Conservation (phyloP, 305 asterid species). For the Salvia sclarea region DNA sequence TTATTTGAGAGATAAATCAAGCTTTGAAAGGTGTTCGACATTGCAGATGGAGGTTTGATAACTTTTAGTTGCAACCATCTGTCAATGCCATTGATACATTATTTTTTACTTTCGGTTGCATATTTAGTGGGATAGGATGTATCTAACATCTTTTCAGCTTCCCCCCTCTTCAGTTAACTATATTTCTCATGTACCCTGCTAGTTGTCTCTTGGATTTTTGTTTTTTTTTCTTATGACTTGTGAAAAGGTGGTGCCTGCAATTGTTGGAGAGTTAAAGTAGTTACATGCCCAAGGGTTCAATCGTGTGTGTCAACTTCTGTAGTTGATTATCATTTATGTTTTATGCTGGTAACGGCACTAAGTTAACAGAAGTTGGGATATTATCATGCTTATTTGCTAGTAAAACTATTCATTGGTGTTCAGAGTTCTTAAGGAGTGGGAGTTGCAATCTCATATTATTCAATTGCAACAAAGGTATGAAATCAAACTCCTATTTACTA, state of each 20-base stretch:
- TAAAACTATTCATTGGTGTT: background rate
- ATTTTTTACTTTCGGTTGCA: background rate
- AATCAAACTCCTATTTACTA: conserved; percentile 1
- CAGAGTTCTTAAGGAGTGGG: conserved; percentile 52
- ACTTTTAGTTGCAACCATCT: conserved; percentile 62
- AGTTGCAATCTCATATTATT: conserved; percentile 68
- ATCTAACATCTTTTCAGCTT: background rate
- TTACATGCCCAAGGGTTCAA: background rate
- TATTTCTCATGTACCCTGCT: background rate
- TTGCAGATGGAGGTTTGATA: no score
- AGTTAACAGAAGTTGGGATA: conserved; percentile 50
- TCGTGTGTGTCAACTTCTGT: conserved; percentile 5
- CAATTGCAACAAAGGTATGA: conserved; percentile 68
- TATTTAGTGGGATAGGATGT: background rate
- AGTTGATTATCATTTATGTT: conserved; percentile 1
- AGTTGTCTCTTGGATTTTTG: background rate
- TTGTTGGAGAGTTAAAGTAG: background rate
- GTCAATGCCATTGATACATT: conserved; percentile 48
- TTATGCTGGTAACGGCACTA: conserved; percentile 52
- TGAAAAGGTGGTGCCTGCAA: background rate
- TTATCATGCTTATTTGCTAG: conserved; percentile 21
- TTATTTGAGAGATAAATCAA: no score
- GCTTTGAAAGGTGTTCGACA: no score
- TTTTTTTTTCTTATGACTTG: background rate
- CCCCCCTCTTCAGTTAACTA: background rate